Percentiles rank a stretch among this genome's conserved stretches.
phyloP scores from a whole-genome alignment of 2,329 filamentous ascomycete species.

The Pseudocercospora eumusae region DNA sequence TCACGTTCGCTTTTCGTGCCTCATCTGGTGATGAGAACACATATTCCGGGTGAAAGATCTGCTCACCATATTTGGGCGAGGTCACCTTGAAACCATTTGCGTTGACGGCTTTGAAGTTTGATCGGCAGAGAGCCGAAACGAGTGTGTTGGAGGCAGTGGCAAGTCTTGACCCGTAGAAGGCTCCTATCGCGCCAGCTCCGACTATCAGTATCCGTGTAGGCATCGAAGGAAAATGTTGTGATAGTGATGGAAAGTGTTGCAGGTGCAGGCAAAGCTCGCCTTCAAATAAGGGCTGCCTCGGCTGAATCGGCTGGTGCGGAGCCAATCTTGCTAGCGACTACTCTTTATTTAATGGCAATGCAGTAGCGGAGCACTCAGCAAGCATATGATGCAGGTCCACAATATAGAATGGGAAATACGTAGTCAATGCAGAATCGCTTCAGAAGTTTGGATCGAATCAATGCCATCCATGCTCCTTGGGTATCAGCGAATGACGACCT shows the following conservation, averaged over 20 bases:
- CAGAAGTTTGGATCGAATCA: neutral
- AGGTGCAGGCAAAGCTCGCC: neutral
- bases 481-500: constrained; percentile 6
- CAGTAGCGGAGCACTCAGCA: neutral
- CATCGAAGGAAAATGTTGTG: constrained; percentile 33
- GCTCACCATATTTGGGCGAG: constrained; percentile 68
- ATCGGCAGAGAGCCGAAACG: constrained; percentile 71
- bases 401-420: neutral
- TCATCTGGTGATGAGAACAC: constrained; percentile 64
- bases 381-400: neutral
- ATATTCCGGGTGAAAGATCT: constrained; percentile 62
- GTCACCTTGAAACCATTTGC: constrained; percentile 63
- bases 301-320: constrained; percentile 1
- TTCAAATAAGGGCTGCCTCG: neutral
- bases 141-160: constrained; percentile 55
- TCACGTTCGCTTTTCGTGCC: constrained; percentile 50
- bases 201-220: constrained; percentile 65
- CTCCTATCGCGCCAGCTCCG: constrained; percentile 70
- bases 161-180: constrained; percentile 70
- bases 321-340: neutral
- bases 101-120: constrained; percentile 68
- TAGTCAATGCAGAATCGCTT: neutral
- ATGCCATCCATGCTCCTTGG: constrained; percentile 3
- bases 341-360: neutral
- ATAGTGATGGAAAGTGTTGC: neutral